Conservation (phyloP, 106 monocot species). For the Allium fistulosum region DNA sequence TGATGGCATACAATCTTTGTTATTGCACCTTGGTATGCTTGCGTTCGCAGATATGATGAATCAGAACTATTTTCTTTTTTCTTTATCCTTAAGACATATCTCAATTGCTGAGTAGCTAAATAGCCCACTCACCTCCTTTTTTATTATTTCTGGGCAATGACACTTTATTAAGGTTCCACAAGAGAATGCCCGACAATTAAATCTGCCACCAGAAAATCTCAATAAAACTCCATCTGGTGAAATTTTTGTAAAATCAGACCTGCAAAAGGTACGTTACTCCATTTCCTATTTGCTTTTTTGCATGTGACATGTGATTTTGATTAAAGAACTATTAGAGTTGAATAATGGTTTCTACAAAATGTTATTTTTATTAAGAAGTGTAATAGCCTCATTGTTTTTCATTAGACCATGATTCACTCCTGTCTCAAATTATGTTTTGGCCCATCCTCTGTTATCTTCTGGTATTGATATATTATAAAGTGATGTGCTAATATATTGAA, state of each 20-base stretch:
- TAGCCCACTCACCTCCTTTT: not conserved
- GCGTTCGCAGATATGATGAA: not conserved
- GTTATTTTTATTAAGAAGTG: too few species aligned
- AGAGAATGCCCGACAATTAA: slow-evolving; percentile 70
- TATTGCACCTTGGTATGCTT: slow-evolving; percentile 90
- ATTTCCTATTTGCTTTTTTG: too few species aligned
- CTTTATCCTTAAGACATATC: too few species aligned
- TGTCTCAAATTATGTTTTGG: too few species aligned
- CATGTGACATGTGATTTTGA: too few species aligned
- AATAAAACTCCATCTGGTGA: slow-evolving; percentile 98
- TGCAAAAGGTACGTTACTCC: slow-evolving; percentile 68
- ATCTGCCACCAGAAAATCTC: slow-evolving; percentile 69
- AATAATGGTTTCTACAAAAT: too few species aligned
- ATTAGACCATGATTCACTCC: too few species aligned
- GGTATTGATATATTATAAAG: too few species aligned
- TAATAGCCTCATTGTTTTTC: too few species aligned
- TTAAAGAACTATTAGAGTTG: too few species aligned
- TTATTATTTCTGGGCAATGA: not conserved
- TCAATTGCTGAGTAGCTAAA: not conserved
- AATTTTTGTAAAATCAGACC: slow-evolving; percentile 77
- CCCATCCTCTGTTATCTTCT: too few species aligned
- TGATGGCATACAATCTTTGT: slow-evolving; percentile 99
- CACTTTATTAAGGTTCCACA: slow-evolving; percentile 53
- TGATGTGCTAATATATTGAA: not conserved
- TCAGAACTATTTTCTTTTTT: too few species aligned